Conservation (phyloP, 495 filamentous ascomycete species). For the Podospora bellae-mahoneyi region DNA sequence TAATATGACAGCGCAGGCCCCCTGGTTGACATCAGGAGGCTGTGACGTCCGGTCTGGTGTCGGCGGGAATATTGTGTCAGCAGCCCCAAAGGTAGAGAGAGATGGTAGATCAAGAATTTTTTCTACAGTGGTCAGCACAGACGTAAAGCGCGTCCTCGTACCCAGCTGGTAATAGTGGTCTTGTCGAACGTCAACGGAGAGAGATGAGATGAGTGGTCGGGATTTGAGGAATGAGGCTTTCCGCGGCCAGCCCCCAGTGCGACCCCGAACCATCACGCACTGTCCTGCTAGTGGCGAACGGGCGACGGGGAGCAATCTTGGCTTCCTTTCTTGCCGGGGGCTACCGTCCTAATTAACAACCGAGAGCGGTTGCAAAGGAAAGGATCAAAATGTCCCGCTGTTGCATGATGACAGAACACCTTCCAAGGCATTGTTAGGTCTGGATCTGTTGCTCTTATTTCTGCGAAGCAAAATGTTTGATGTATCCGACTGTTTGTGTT, state of each 20-base stretch:
- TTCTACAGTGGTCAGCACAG: not conserved
- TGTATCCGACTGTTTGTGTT: not conserved
- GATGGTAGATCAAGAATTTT: not conserved
- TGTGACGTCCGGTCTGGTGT: not conserved
- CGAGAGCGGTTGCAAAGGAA: not conserved
- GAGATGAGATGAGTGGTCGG: slow-evolving; percentile 9
- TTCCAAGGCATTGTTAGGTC: not conserved
- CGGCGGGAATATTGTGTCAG: not conserved
- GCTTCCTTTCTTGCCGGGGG: slow-evolving; percentile 6
- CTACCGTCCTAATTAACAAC: slow-evolving; percentile 6
- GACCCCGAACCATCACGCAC: not conserved
- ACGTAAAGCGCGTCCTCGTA: not conserved
- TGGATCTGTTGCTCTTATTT: not conserved
- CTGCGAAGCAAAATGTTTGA: not conserved
- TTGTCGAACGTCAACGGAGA: not conserved
- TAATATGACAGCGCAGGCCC: not conserved
- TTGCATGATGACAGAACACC: not conserved
- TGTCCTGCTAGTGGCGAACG: slow-evolving; percentile 1
- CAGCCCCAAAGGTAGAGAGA: not conserved
- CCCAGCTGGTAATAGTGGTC: not conserved
- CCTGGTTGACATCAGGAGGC: not conserved
- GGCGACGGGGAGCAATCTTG: slow-evolving; percentile 10
- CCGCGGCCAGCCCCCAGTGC: slow-evolving; percentile 6
- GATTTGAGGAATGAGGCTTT: slow-evolving; percentile 16
- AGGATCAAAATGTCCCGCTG: slow-evolving; percentile 7